Evolutionary conservation across 2,329 filamentous ascomycete genomes (phyloP), one percentile per base, ranked within the genome.

Genomic region (Dothiorella sarmentorum): DNA sequence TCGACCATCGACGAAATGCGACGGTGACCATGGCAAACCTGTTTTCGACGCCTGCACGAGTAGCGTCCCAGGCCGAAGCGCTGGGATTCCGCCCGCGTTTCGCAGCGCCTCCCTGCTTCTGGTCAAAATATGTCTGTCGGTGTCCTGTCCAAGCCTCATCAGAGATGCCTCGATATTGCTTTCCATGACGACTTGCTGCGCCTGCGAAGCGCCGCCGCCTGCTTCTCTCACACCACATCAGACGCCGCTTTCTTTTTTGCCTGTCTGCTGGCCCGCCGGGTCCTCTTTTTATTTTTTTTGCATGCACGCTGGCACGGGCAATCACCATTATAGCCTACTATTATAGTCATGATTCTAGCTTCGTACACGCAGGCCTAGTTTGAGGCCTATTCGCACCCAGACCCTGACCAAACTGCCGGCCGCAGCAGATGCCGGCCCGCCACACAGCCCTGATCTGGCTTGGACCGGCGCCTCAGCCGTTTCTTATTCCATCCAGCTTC

Each of bases 401-500:
- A 40, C 49, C 49, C 35, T 40, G 49, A n/a, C 49, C n/a, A 22
- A 24, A 10, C 45, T 37, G 45, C 31, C 29, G 20, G 18, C 44
- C 31, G 49, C 29, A 35, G 33, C 31, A 37, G 47, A 31, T 37
- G 45, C 45, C 44, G 44, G 9, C 27, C 29, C 27, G 27, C 31
- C 33, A 3, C 10, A 35, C 22, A 22, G 40, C 49, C 49, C 31
- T 40, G 49, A 53, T 53, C 49, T 11, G 24, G 49, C 35, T 18
- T 53, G 35, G 35, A 24, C 33, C n/a, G 29, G 10, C 49, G 49
- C 49, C 49, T 40, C 49, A 26, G 35, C 49, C 49, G 49, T 53
- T 53, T 53, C 49, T 53, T 53, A 40, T 53, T 53, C 35, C 35
- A 29, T 53, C 49, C 49, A 53, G 49, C 33, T 29, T 29, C 20